Evolutionary conservation across 306 rosid genomes (phyloP), one percentile per base, ranked within the genome.

Genomic region (Trifolium repens): DNA sequence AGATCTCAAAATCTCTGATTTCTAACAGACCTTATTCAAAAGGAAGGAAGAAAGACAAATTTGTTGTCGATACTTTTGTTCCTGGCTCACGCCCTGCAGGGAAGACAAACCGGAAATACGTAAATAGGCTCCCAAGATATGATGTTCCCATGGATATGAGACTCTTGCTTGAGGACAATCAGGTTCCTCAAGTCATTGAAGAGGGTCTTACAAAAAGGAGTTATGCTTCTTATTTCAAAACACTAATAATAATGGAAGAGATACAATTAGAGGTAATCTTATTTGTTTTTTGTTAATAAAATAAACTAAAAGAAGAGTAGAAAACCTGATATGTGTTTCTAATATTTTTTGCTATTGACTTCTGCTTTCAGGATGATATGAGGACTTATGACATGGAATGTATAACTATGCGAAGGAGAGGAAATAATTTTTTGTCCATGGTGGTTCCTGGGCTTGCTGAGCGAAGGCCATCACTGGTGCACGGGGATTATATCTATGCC

Each of bases 401-500:
- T 39, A 73, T 90, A 69, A 37, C 85, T 58, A 82, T 94, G 91
- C 90, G 72, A 79, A 84, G 53, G 84, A 87, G 77, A 76, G 75
- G 71, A 24, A 65, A 42, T 55, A 81, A 70, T 0, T 85, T 78
- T 82, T 85, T 94, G 85, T 76, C 92, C 54, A 80, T 94, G 79
- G 96, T 50, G 84, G 99, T 94, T 64, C 97, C 92, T 5, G 97
- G 99, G 78, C 97, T 92, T 52, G 99, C 99, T 17, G 97, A 94
- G 87, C 82, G 88, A 85, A 88, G 99, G 71, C 99, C 96, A 10
- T 94, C 97, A 43, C 96, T 94, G 65, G 97, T 94, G 79, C 92
- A 80, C 27, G 97, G 97, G 72, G 99, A 94, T 81, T 59, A 0
- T 79, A 88, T 94, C 37, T 80, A 82, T 64, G 96, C 89, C 75